A percentile compares a stretch with the other conserved stretches of the same genome.
phyloP scores from a whole-genome alignment of 2,329 filamentous ascomycete genomes.

The Pyrenochaeta sp. region DNA sequence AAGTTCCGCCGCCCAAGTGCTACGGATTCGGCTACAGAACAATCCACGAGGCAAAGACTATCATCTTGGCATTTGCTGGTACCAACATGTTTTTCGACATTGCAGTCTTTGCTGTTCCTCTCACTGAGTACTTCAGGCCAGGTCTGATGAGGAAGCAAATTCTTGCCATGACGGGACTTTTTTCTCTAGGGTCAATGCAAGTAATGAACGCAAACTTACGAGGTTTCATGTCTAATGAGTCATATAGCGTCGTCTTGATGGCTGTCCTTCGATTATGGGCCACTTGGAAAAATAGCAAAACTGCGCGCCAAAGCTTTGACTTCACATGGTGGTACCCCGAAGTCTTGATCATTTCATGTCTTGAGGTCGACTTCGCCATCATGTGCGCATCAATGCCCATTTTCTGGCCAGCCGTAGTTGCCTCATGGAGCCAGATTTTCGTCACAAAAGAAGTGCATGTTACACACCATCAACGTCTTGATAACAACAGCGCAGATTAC shows the following conservation, averaged over 20 bases:
- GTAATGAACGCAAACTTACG: slow-evolving; percentile 1
- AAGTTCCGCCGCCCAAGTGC: slow-evolving; percentile 26
- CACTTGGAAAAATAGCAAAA: slow-evolving; percentile 25
- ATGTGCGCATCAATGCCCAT: slow-evolving; percentile 49
- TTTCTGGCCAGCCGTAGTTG: slow-evolving; percentile 45
- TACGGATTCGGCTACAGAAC: slow-evolving; percentile 34
- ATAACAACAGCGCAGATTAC: slow-evolving; percentile 9
- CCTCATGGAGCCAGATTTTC: slow-evolving; percentile 42
- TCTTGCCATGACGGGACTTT: slow-evolving; percentile 37
- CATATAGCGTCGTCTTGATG: slow-evolving; percentile 37
- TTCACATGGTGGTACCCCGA: slow-evolving; percentile 44
- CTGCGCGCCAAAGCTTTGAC: slow-evolving; percentile 27
- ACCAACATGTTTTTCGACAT: slow-evolving; percentile 45
- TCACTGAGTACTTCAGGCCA: slow-evolving; percentile 33
- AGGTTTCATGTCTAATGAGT: slow-evolving; percentile 5
- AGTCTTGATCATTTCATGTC: slow-evolving; percentile 38
- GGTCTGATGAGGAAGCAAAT: slow-evolving; percentile 32
- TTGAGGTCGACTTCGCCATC: slow-evolving; percentile 48
- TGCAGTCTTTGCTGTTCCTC: slow-evolving; percentile 37
- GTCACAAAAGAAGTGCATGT: slow-evolving; percentile 46
- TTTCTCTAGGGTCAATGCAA: slow-evolving; percentile 36
- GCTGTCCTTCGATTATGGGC: slow-evolving; percentile 40
- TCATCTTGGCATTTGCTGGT: slow-evolving; percentile 32
- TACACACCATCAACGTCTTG: slow-evolving; percentile 29
- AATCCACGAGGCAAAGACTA: slow-evolving; percentile 18